A percentile compares a stretch with the other conserved stretches of the same genome.
Conservation (phyloP, 768 basidiomycete genomes). For the Chalciporus chontae region DNA sequence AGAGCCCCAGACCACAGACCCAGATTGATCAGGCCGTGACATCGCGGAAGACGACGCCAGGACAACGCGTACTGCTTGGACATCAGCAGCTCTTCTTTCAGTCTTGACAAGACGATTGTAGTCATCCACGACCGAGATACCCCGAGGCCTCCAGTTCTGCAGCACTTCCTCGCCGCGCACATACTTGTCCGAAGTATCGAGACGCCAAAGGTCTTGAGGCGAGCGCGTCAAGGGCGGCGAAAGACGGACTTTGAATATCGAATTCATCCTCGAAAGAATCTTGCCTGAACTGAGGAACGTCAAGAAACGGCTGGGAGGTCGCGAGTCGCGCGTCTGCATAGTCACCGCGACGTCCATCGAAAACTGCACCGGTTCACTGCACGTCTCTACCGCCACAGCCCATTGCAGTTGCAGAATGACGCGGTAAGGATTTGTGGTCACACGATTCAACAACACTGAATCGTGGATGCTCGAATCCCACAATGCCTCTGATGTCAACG, state of each 20-base stretch:
- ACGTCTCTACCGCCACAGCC: slow-evolving; percentile 78
- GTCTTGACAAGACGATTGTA: slow-evolving; percentile 68
- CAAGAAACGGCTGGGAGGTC: slow-evolving; percentile 74
- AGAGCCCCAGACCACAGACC: slow-evolving; percentile 58
- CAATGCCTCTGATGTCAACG: slow-evolving; percentile 62
- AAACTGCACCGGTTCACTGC: slow-evolving; percentile 85
- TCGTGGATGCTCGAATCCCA: slow-evolving; percentile 96
- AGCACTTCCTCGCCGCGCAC: slow-evolving; percentile 89
- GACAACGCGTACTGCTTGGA: slow-evolving; percentile 83
- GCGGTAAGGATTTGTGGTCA: slow-evolving; percentile 75
- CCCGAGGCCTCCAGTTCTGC: slow-evolving; percentile 81
- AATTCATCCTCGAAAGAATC: slow-evolving; percentile 72
- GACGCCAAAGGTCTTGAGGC: slow-evolving; percentile 86
- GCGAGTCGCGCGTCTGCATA: slow-evolving; percentile 81
- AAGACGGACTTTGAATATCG: slow-evolving; percentile 79
- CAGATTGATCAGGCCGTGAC: slow-evolving; percentile 46
- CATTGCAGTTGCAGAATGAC: slow-evolving; percentile 76
- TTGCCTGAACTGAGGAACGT: slow-evolving; percentile 76
- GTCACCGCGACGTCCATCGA: slow-evolving; percentile 81
- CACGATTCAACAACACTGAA: slow-evolving; percentile 79
- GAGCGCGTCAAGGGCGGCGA: slow-evolving; percentile 84
- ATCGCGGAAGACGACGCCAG: slow-evolving; percentile 48
- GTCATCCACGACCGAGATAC: slow-evolving; percentile 87
- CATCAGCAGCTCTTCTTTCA: slow-evolving; percentile 79
- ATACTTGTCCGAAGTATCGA: slow-evolving; percentile 94